Evolutionary conservation across 164 flowering plant species (phyloP), one percentile per base, ranked within the genome.

Genomic region (Akebia trifoliata): DNA sequence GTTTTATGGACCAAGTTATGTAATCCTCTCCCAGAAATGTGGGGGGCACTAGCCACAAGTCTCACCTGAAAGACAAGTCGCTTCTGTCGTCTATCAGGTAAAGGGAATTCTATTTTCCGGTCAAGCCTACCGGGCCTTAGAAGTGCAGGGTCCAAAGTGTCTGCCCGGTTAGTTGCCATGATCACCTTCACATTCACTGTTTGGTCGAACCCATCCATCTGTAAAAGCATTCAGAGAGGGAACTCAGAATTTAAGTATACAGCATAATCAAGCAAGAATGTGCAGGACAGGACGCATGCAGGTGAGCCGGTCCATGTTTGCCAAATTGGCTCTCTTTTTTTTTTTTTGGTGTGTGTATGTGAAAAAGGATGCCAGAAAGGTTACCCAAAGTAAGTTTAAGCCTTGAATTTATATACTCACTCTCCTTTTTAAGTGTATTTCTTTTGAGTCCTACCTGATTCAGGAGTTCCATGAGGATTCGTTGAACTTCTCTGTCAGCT

Each of bases 161-260:
- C 98, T 11, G 98, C 98, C 7, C 98, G 73, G 65, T 92, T 92
- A 5, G 98, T 92, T 49, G 97, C 98, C 98, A 92, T 92, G 35
- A 92, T 92, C 40, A 92, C 98, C 73, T 92, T 92, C 15, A 92
- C 98, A 74, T 92, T 92, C 21, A 92, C 98, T 0, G 97, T 89
- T 68, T 92, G 97, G 54, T 92, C 98, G 49, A 92, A 92, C 6
- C 98, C 98, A 71, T 92, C 98, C 98, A 92, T 92, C 98, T 92
- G 71, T 32, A 60, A 20, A 64, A 51, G 34, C 29, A 51, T 58
- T 43, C 30, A 52, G 18, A 50, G 26, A 34, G 56, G n/a, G n/a
- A n/a, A n/a, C n/a, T n/a, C n/a, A 17, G 39, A 46, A 12, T 36
- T 28, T 25, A 22, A 30, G 26, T 6, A 17, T 6, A 18, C 37